A percentile compares a stretch with the other conserved stretches of the same genome.
These are phyloP conservation scores for Boletus coccyginus DNA, from an alignment of 768 basidiomycete species.

Conservation along the genomic window DNA sequence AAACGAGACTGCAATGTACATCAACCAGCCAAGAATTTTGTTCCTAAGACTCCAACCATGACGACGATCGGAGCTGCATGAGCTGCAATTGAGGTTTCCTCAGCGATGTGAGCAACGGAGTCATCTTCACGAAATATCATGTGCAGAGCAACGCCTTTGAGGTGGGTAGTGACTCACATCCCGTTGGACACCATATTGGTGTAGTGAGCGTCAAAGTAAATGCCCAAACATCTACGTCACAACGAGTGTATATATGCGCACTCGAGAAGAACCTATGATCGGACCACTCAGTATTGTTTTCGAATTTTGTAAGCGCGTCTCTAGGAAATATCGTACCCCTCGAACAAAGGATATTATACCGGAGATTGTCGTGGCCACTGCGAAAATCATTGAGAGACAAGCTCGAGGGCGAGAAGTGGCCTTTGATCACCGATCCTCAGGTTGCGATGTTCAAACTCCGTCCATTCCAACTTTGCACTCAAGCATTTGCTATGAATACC, in stretches of 20 bases:
- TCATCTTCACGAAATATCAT: constrained; percentile 33
- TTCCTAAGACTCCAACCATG: constrained; percentile 39
- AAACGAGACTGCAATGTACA: constrained; percentile 42
- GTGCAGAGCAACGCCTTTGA: background rate
- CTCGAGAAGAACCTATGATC: constrained; percentile 6
- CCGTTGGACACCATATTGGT: constrained; percentile 26
- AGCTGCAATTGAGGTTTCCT: constrained; percentile 44
- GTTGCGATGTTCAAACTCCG: too few relatives aligned
- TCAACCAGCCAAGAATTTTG: constrained; percentile 42
- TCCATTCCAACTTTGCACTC: too few relatives aligned
- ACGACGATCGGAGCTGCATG: constrained; percentile 45
- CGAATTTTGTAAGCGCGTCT: constrained; percentile 23
- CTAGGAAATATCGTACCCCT: constrained; percentile 13
- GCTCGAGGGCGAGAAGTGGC: too few relatives aligned
- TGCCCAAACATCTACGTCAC: constrained; percentile 20
- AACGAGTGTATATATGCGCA: background rate
- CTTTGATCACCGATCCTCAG: too few relatives aligned
- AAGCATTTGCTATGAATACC: constrained; percentile 7
- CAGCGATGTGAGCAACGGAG: constrained; percentile 47
- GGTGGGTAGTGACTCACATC: constrained; percentile 13
- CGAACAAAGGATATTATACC: constrained; percentile 17
- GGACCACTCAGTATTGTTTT: constrained; percentile 26
- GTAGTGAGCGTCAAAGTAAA: constrained; percentile 26
- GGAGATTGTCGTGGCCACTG: constrained; percentile 20
- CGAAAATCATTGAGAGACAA: too few relatives aligned